Evolutionary conservation across 2,329 filamentous ascomycete species (phyloP), one percentile per base, ranked within the genome.

Genomic region (Ambrosiella cleistominuta): DNA sequence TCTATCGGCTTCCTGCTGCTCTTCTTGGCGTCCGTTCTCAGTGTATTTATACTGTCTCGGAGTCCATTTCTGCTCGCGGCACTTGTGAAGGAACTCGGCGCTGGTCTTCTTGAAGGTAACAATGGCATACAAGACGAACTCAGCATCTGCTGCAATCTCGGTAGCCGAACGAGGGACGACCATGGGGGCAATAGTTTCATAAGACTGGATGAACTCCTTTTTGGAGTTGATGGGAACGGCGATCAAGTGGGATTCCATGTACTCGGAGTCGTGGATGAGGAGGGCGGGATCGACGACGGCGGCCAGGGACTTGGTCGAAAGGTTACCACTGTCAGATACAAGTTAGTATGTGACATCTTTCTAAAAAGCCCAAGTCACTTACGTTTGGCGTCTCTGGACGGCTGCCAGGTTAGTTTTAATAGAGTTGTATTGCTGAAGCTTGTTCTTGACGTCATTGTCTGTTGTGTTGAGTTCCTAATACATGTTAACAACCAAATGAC

Each of bases 401-500:
- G 85, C 75, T 38, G 86, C 82, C 50, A 96, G 80, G 63, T 83
- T 91, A 57, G 86, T 85, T 74, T 95, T 95, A 67, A 91, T 82
- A 62, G 85, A 78, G 72, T 91, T 96, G 75, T 97, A 96, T 72
- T 96, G 90, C 69, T 81, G 87, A 74, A 91, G 90, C 71, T 97
- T 97, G 66, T 80, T 78, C 70, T 95, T 95, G 71, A 97, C 87
- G 68, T 97, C 93, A 69, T 89, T 95, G 74, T 98, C 93, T 67
- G 95, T 88, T 58, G 87, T 93, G 62, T 83, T 78, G 57, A 95
- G 80, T 74, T 97, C 93, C 86, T 93, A 17, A 27, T 40, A 35
- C 5, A 6, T 15, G 40, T 54, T 53, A 50, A 35, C 12, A n/a
- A 38, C 35, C 13, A 6, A 13, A 56, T 47, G 13, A 44, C 7